Percentiles rank a stretch among this genome's conserved stretches.
Evolutionary conservation across 306 rosid species (phyloP).

Genomic region (Lagenaria siceraria): DNA sequence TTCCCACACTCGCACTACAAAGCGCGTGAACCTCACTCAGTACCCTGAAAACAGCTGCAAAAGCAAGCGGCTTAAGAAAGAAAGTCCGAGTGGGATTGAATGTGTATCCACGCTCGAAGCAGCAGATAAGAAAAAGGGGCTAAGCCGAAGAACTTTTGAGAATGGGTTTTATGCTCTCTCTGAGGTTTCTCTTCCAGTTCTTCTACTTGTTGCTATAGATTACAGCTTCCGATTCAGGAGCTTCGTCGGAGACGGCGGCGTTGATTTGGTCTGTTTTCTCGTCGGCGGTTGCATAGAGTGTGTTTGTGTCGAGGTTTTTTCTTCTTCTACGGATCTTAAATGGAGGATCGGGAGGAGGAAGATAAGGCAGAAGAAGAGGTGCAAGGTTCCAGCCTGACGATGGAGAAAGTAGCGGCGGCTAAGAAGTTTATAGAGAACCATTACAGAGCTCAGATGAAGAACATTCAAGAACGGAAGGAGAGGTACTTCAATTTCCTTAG

Average conservation of each 20-base stretch:
- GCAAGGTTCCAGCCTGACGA: constrained; percentile 60
- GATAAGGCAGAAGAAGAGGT: constrained; percentile 54
- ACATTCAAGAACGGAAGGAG: constrained; percentile 61
- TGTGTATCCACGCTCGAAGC: constrained; percentile 9
- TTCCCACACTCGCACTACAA: background rate
- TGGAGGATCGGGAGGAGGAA: constrained; percentile 75
- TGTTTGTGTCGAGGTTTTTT: constrained; percentile 7
- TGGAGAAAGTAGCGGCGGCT: constrained; percentile 86
- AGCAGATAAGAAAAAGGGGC: constrained; percentile 10
- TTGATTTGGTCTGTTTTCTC: constrained; percentile 7
- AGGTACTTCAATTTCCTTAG: constrained; percentile 38
- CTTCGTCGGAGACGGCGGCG: constrained; percentile 19
- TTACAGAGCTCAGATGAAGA: constrained; percentile 68
- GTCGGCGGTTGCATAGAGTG: constrained; percentile 20
- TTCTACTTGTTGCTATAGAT: constrained; percentile 36
- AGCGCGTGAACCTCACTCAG: background rate
- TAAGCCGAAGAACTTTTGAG: background rate
- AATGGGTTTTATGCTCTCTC: constrained; percentile 9
- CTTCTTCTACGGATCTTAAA: constrained; percentile 5
- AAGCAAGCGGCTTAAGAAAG: constrained; percentile 21
- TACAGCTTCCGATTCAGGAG: constrained; percentile 19
- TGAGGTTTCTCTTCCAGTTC: constrained; percentile 13
- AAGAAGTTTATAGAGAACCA: constrained; percentile 85
- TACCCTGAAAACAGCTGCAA: background rate
- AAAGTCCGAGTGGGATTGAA: background rate